Conservation (phyloP, 257 asterid species). For the Striga asiatica region DNA sequence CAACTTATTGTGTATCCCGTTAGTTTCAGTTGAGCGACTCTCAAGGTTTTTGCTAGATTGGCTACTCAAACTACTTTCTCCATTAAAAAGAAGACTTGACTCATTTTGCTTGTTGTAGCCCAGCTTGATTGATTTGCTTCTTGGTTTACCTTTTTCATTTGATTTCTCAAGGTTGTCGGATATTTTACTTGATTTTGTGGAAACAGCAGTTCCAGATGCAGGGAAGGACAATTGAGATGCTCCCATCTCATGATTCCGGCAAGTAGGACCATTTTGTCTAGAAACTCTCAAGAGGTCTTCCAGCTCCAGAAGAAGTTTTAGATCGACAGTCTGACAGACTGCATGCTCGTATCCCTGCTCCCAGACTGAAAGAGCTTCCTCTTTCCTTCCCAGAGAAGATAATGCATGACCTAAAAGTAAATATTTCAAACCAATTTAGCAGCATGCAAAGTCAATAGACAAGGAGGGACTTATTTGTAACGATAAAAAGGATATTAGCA, state of each 20-base stretch:
- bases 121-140: conserved; percentile 26
- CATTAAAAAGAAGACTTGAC: conserved; percentile 26
- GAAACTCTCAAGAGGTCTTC: conserved; percentile 60
- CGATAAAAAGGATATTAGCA: conserved; percentile 8
- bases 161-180: conserved; percentile 25
- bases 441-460: conserved; percentile 6
- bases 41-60: conserved; percentile 37
- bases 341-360: conserved; percentile 77
- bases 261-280: conserved; percentile 33
- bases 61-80: conserved; percentile 17
- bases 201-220: conserved; percentile 33
- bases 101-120: conserved; percentile 26
- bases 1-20: conserved; percentile 28
- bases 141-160: conserved; percentile 33
- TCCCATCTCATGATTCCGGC: conserved; percentile 22
- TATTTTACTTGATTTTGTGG: conserved; percentile 30
- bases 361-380: conserved; percentile 80
- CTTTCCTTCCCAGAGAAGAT: conserved; percentile 77
- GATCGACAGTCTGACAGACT: conserved; percentile 68
- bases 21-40: conserved; percentile 34
- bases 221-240: conserved; percentile 29
- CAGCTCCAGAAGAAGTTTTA: conserved; percentile 77
- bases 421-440: conserved; percentile 22
- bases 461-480: conserved; percentile 2
- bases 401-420: conserved; percentile 62